Percentiles rank a stretch among this genome's conserved stretches.
Evolutionary conservation across 2,329 filamentous ascomycete genomes (phyloP).

Genomic region (Alternaria solani): DNA sequence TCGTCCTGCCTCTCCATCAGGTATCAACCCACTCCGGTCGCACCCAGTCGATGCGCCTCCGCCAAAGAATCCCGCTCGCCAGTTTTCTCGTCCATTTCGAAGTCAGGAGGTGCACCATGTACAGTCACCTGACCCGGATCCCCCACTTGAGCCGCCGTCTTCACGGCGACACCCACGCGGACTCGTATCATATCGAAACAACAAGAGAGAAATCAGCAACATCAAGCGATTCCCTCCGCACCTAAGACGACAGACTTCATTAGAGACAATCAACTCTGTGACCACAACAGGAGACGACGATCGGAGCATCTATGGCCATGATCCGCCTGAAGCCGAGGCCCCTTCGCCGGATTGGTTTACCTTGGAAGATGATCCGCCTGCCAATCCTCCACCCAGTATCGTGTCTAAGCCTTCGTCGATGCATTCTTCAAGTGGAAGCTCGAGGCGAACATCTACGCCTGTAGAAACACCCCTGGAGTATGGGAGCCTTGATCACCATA

Average conservation of each 20-base stretch:
- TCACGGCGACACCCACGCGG: slow-evolving; percentile 21
- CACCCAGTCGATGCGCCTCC: slow-evolving; percentile 25
- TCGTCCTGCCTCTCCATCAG: slow-evolving; percentile 18
- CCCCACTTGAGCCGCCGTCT: slow-evolving; percentile 18
- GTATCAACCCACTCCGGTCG: slow-evolving; percentile 30
- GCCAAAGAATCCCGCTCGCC: slow-evolving; percentile 15
- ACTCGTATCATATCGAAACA: slow-evolving; percentile 31
- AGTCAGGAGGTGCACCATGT: slow-evolving; percentile 14
- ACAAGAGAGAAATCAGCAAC: slow-evolving; percentile 21
- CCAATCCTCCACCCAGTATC: slow-evolving; percentile 16
- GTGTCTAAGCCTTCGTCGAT: slow-evolving; percentile 20
- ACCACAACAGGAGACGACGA: slow-evolving; percentile 29
- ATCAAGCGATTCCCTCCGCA: slow-evolving; percentile 32
- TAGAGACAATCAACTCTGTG: slow-evolving; percentile 46
- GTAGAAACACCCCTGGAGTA: slow-evolving; percentile 21
- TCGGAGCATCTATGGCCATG: slow-evolving; percentile 21
- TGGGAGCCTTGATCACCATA: slow-evolving; percentile 21
- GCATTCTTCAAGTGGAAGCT: slow-evolving; percentile 19
- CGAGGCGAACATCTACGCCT: slow-evolving; percentile 19
- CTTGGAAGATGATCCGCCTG: slow-evolving; percentile 15
- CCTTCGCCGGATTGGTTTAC: slow-evolving; percentile 25
- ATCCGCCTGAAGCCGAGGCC: slow-evolving; percentile 27
- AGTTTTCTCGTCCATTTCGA: slow-evolving; percentile 32
- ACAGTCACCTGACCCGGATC: slow-evolving; percentile 16
- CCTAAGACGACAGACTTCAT: slow-evolving; percentile 36